Conservation (phyloP, 2,329 filamentous ascomycete genomes). For the Talaromyces sp. region DNA sequence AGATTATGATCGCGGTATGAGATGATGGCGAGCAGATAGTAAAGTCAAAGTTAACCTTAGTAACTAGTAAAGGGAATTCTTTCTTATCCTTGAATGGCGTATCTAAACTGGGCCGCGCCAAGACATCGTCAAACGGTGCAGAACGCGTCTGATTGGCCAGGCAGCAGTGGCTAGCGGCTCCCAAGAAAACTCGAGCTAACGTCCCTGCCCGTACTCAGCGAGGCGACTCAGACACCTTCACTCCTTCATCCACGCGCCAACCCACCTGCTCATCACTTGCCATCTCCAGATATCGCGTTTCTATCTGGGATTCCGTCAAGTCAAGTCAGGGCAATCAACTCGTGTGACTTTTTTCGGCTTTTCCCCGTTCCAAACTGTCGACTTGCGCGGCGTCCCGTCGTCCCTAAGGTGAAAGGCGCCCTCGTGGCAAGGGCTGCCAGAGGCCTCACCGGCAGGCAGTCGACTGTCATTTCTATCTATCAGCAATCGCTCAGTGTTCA, state of each 20-base stretch:
- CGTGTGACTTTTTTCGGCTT: constrained; percentile 26
- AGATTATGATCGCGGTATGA: background rate
- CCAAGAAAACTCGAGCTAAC: constrained; percentile 35
- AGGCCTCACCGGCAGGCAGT: constrained; percentile 43
- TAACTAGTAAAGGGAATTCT: background rate
- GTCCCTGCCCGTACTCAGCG: constrained; percentile 38
- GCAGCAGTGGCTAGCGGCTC: constrained; percentile 18
- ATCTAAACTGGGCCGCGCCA: background rate
- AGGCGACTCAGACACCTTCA: constrained; percentile 40
- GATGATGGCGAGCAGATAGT: background rate
- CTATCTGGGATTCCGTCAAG: constrained; percentile 40
- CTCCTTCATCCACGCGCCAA: constrained; percentile 40
- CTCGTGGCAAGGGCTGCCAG: constrained; percentile 49
- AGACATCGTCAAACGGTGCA: background rate
- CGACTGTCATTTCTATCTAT: constrained; percentile 28
- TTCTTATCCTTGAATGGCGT: background rate
- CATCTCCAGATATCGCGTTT: constrained; percentile 39
- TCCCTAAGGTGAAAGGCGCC: constrained; percentile 41
- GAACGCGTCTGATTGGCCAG: constrained; percentile 9
- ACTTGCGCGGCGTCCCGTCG: constrained; percentile 35
- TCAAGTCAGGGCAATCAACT: constrained; percentile 26
- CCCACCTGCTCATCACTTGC: constrained; percentile 30
- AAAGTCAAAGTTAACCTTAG: background rate
- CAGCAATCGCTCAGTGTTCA: constrained; percentile 22
- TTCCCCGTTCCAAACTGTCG: constrained; percentile 23